Percentiles rank a stretch among this genome's conserved stretches.
Evolutionary conservation across 2,329 filamentous ascomycete species (phyloP).

Genomic region (Phialophora expanda): DNA sequence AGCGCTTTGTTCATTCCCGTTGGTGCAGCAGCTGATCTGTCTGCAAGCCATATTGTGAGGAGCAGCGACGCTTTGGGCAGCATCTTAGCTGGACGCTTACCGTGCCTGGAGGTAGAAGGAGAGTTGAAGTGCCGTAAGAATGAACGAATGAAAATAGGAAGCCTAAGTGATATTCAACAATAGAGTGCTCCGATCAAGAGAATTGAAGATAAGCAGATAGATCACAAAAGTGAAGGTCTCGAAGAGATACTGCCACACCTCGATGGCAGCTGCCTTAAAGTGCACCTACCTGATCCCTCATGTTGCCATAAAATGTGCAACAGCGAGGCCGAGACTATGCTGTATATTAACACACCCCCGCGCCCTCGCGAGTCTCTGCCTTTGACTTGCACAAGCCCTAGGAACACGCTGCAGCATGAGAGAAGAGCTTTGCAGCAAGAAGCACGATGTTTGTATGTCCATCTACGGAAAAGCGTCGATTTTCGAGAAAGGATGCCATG

Average conservation of each 20-base stretch:
- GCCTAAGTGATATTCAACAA: neutral
- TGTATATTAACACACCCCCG: neutral
- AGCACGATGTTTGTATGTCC: neutral
- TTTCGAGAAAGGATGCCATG: neutral
- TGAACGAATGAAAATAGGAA: slow-evolving; percentile 9
- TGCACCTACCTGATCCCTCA: neutral
- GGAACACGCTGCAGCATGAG: neutral
- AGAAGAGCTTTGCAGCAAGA: neutral
- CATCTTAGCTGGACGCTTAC: slow-evolving; percentile 3
- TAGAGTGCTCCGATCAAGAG: neutral
- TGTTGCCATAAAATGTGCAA: neutral
- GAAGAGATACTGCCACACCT: neutral
- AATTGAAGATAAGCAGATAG: neutral
- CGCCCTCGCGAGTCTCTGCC: neutral
- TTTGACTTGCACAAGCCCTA: neutral
- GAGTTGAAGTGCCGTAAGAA: neutral
- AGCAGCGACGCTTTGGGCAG: slow-evolving; percentile 1
- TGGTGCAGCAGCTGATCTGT: slow-evolving; percentile 22
- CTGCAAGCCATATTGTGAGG: slow-evolving; percentile 12
- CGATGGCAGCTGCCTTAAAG: neutral
- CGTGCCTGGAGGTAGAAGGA: neutral
- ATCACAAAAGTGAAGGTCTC: neutral
- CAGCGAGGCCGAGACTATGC: neutral
- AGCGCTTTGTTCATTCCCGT: slow-evolving; percentile 18
- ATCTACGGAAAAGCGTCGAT: neutral